Percentiles rank a stretch among this genome's conserved stretches.
Conservation (phyloP, 306 rosid genomes). For the Myrica gale region DNA sequence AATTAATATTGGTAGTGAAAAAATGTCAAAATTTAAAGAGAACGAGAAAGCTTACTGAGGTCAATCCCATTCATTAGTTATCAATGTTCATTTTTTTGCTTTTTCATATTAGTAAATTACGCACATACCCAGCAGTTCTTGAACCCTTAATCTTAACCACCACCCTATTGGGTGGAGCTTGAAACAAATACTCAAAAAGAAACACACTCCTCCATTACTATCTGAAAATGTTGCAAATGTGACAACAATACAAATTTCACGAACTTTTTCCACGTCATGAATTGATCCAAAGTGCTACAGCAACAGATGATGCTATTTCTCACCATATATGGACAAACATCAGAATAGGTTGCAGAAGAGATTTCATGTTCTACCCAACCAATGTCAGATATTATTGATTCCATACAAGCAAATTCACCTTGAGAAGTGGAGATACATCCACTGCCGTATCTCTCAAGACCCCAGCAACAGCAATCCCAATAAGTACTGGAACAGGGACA, state of each 20-base stretch:
- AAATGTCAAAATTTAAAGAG: neutral
- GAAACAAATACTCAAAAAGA: constrained; percentile 10
- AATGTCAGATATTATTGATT: neutral
- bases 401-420: constrained; percentile 43
- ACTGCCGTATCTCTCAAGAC: constrained; percentile 57
- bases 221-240: neutral
- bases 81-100: neutral
- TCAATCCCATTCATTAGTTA: neutral
- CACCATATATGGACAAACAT: constrained; percentile 16
- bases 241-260: neutral
- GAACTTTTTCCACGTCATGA: neutral
- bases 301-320: constrained; percentile 5
- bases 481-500: constrained; percentile 59
- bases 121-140: neutral
- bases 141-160: neutral
- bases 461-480: constrained; percentile 74
- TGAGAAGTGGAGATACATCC: constrained; percentile 62
- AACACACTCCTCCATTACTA: constrained; percentile 8
- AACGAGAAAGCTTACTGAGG: neutral
- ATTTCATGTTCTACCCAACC: constrained; percentile 25
- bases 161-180: constrained; percentile 9
- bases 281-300: neutral
- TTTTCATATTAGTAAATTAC: neutral
- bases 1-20: constrained; percentile 11
- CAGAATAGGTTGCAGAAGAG: neutral